Percentiles rank a stretch among this genome's conserved stretches.
These are phyloP conservation scores for Colletotrichum incanum DNA, from an alignment of 2,329 filamentous ascomycete species.

Conservation along the genomic window DNA sequence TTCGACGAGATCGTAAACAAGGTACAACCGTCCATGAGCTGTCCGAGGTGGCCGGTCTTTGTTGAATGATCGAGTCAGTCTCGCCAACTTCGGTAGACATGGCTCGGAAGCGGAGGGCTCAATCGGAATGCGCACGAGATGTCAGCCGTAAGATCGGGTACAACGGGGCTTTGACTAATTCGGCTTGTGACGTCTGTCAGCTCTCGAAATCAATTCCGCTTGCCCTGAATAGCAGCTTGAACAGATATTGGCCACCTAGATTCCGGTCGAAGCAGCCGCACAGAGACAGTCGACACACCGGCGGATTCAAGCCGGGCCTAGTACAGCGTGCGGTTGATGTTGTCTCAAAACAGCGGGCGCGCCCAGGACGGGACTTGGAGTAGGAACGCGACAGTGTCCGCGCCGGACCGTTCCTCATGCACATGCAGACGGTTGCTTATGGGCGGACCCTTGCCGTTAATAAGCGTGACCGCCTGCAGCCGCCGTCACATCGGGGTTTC, in stretches of 20 bases:
- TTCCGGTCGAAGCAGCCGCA: neutral
- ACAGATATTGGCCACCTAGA: neutral
- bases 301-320: neutral
- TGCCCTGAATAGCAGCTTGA: neutral
- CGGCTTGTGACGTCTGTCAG: neutral
- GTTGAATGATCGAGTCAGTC: too few species aligned
- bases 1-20: too few species aligned
- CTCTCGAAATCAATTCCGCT: neutral
- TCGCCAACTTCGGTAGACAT: too few species aligned
- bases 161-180: neutral
- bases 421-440: slow-evolving; percentile 38
- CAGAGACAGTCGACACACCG: neutral
- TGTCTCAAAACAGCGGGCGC: slow-evolving; percentile 8
- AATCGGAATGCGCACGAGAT: neutral
- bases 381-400: slow-evolving; percentile 28
- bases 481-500: slow-evolving; percentile 14
- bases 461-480: slow-evolving; percentile 29
- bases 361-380: slow-evolving; percentile 1
- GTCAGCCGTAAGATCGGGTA: neutral
- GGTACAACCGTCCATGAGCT: too few species aligned
- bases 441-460: slow-evolving; percentile 30
- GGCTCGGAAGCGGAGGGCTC: neutral
- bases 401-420: slow-evolving; percentile 41
- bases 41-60: neutral
- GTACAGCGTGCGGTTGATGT: neutral